Evolutionary conservation across 768 basidiomycete species (phyloP).

Genomic region (Hemileccinum rubropunctum): DNA sequence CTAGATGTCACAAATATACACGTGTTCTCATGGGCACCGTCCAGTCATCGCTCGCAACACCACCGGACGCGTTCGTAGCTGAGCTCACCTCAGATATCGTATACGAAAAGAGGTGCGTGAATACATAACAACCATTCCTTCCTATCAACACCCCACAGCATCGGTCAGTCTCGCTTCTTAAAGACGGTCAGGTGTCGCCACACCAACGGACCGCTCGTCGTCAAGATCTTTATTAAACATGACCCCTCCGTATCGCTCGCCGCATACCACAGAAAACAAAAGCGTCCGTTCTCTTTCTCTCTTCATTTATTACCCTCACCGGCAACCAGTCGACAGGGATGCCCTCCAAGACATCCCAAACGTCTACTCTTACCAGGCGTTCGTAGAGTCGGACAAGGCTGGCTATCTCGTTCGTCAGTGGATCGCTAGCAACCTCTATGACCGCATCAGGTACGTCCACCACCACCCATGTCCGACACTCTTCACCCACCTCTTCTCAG

Average conservation of each 20-base stretch:
- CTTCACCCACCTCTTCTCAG: constrained; percentile 40
- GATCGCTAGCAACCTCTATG: constrained; percentile 92
- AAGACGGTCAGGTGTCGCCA: constrained; percentile 91
- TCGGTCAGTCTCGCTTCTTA: constrained; percentile 37
- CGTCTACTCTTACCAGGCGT: constrained; percentile 83
- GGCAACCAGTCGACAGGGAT: constrained; percentile 75
- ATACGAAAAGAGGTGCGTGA: constrained; percentile 89
- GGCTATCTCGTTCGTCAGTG: constrained; percentile 95
- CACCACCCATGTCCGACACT: too few species aligned
- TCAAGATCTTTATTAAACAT: constrained; percentile 96
- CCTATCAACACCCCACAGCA: constrained; percentile 7
- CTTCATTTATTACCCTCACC: not conserved
- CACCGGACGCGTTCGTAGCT: constrained; percentile 86
- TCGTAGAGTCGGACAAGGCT: constrained; percentile 93
- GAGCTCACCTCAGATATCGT: constrained; percentile 85
- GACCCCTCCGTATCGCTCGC: constrained; percentile 80
- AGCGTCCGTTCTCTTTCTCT: constrained; percentile 42
- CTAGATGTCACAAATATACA: constrained; percentile 25
- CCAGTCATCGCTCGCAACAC: constrained; percentile 70
- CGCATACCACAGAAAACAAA: constrained; percentile 72
- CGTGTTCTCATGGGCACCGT: constrained; percentile 65
- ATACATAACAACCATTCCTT: too few species aligned
- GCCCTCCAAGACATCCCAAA: constrained; percentile 81
- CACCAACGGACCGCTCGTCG: constrained; percentile 75
- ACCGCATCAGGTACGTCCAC: constrained; percentile 92